A percentile compares a stretch with the other conserved stretches of the same genome.
These are phyloP conservation scores for Mimosa bimucronata DNA, from an alignment of 306 rosid genomes.

Conservation along the genomic window DNA sequence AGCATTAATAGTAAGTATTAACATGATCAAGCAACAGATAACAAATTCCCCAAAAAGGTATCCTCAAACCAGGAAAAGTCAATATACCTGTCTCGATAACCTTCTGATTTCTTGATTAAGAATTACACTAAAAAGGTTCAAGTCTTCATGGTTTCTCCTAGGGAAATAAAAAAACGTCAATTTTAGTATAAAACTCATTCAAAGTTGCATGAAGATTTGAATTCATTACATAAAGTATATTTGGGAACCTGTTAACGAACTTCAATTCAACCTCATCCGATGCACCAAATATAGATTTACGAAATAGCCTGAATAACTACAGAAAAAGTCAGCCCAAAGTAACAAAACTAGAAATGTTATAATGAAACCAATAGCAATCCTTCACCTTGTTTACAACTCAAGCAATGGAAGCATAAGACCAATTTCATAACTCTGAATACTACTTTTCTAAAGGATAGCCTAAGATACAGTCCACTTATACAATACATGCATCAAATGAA, in stretches of 20 bases:
- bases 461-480: not conserved
- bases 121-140: slow-evolving; percentile 73
- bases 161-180: slow-evolving; percentile 26
- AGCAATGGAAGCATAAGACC: slow-evolving; percentile 29
- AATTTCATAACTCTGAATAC: slow-evolving; percentile 19
- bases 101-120: slow-evolving; percentile 92
- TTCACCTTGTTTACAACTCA: slow-evolving; percentile 2
- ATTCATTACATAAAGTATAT: slow-evolving; percentile 26
- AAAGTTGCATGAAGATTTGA: slow-evolving; percentile 22
- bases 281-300: slow-evolving; percentile 84
- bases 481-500: not conserved
- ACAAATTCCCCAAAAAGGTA: slow-evolving; percentile 21
- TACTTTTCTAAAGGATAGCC: slow-evolving; percentile 4
- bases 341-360: slow-evolving; percentile 19
- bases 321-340: slow-evolving; percentile 29
- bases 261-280: slow-evolving; percentile 96
- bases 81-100: slow-evolving; percentile 81
- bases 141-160: slow-evolving; percentile 93
- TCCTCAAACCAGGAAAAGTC: slow-evolving; percentile 20
- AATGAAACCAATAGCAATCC: slow-evolving; percentile 18
- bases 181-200: slow-evolving; percentile 18
- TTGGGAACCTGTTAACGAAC: slow-evolving; percentile 89
- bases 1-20: not conserved
- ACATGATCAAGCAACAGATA: slow-evolving; percentile 28
- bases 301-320: slow-evolving; percentile 77